Evolutionary conservation across 768 basidiomycete genomes (phyloP), one percentile per base, ranked within the genome.

Genomic region (Fomitopsis serialis): DNA sequence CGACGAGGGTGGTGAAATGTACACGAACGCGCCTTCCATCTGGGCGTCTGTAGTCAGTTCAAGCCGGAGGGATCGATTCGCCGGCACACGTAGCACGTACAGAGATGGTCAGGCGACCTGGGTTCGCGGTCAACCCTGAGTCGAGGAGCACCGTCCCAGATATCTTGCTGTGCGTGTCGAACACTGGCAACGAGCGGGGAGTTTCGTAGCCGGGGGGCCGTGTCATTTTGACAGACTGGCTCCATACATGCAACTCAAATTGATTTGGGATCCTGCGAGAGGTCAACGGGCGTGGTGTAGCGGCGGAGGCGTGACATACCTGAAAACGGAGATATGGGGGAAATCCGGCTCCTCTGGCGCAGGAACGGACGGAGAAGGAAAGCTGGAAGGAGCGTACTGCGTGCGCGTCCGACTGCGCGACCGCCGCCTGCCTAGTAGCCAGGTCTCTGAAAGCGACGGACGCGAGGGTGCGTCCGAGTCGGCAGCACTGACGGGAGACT

Each of bases 1-100:
- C 34, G 12, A 61, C 61, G 54, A 54, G 50, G 13, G 58, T 58
- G 32, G 67, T 23, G 70, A 68, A 27, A 64, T 54, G 50, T 80
- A 82, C 19, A 72, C 68, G 61, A 89, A 84, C 10, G 72, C 64
- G 6, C 86, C 86, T 70, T 87, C 83, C 47, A 89, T 68, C 86
- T 89, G 55, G 4, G 8, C 12, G 27, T 48, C 32, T 10, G 27
- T 63, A 56, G 48, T 25, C 25, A n/a, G 36, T 42, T 44, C 32
- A 17, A 15, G 45, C 8, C 35, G 49, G 32, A 24, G 29, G 36
- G 5, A 22, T n/a, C n/a, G n/a, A n/a, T n/a, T n/a, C n/a, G n/a
- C n/a, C n/a, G 17, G 29, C 32, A 22, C n/a, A 21, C 56, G 13
- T 34, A n/a, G 42, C 8, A 66, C 71, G 50, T 58, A 87, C 87